These are phyloP conservation scores for Arabidopsis arenosa DNA, from an alignment of 345 rosid species.

Conservation along the genomic window DNA sequence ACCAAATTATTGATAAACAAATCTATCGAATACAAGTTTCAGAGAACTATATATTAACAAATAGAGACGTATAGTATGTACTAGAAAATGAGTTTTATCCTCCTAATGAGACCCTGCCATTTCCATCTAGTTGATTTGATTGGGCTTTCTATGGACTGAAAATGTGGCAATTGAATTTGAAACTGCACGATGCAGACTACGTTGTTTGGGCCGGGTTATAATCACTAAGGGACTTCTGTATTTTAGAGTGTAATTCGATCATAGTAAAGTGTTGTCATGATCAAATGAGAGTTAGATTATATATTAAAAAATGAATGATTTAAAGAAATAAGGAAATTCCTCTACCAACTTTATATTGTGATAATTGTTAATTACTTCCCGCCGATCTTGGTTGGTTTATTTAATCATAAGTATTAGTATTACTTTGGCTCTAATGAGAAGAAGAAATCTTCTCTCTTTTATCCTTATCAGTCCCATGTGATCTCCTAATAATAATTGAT, in stretches of 20 bases:
- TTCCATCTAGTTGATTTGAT: not conserved
- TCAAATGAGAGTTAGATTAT: slow-evolving; percentile 6
- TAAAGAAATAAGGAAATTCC: not conserved
- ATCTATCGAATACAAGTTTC: not conserved
- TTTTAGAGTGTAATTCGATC: not conserved
- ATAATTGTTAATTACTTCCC: slow-evolving; percentile 22
- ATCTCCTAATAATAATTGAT: slow-evolving; percentile 33
- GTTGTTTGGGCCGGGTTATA: not conserved
- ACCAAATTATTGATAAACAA: not conserved
- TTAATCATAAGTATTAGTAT: slow-evolving; percentile 10
- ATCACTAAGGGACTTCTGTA: not conserved
- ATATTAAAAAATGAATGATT: not conserved
- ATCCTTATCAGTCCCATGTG: slow-evolving; percentile 34
- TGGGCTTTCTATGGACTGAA: not conserved
- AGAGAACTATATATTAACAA: not conserved
- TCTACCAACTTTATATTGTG: slow-evolving; percentile 32
- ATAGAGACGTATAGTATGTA: not conserved
- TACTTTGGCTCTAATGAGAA: slow-evolving; percentile 22
- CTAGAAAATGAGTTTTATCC: not conserved
- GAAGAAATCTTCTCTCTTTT: slow-evolving; percentile 4
- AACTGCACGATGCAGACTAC: not conserved
- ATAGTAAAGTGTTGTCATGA: not conserved
- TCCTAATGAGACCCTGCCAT: not conserved
- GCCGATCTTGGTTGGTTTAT: slow-evolving; percentile 33
- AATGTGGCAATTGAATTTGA: not conserved